Evolutionary conservation across 1,284 basidiomycete species (phyloP).

Genomic region (Phlebopus sp.): DNA sequence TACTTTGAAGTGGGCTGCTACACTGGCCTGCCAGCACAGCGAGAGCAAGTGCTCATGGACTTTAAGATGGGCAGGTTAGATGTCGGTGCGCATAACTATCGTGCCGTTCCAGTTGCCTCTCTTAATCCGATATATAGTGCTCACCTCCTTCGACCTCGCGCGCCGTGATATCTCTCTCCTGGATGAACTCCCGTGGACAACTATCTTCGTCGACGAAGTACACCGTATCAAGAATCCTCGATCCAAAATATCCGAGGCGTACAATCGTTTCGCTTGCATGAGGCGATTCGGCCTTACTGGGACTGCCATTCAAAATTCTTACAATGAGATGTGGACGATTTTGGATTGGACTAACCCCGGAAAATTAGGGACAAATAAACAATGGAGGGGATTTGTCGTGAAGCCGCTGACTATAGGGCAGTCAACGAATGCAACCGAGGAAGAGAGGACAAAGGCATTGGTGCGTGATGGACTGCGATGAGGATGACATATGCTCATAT

Average conservation of each 20-base stretch:
- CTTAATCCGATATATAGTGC: slow-evolving; percentile 41
- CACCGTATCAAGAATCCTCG: slow-evolving; percentile 77
- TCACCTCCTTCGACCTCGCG: slow-evolving; percentile 71
- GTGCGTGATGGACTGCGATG: slow-evolving; percentile 36
- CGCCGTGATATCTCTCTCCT: slow-evolving; percentile 64
- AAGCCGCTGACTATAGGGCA: slow-evolving; percentile 69
- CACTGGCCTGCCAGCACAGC: slow-evolving; percentile 46
- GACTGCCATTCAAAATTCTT: slow-evolving; percentile 83
- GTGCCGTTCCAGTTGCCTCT: neutral
- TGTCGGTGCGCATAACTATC: slow-evolving; percentile 48
- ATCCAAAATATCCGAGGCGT: slow-evolving; percentile 61
- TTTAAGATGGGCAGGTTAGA: slow-evolving; percentile 76
- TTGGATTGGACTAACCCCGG: slow-evolving; percentile 80
- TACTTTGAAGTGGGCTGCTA: slow-evolving; percentile 79
- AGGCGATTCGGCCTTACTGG: slow-evolving; percentile 79
- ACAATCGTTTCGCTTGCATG: slow-evolving; percentile 59
- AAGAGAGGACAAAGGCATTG: slow-evolving; percentile 56
- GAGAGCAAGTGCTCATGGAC: slow-evolving; percentile 56
- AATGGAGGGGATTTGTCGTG: slow-evolving; percentile 70
- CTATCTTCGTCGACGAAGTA: slow-evolving; percentile 79
- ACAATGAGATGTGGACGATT: slow-evolving; percentile 81
- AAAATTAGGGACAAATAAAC: slow-evolving; percentile 56
- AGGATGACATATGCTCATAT: slow-evolving; percentile 8
- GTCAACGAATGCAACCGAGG: slow-evolving; percentile 58
- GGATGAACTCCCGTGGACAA: slow-evolving; percentile 62